Conservation (phyloP, 1,139 yeast species). For the Blastobotrys indianensis region DNA sequence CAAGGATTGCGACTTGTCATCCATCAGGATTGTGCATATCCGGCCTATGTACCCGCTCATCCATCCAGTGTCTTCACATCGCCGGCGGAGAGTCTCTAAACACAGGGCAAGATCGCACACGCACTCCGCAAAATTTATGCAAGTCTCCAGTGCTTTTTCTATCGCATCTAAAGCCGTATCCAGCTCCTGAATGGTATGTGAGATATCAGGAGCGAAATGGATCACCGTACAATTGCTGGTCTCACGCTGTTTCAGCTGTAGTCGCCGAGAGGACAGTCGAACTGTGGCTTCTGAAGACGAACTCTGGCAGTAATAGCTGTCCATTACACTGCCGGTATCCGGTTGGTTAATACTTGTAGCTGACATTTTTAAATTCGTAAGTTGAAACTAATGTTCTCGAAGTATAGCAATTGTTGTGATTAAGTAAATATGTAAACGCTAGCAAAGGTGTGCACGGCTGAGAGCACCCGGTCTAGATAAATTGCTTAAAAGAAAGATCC, state of each 20-base stretch:
- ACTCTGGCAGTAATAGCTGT: background rate
- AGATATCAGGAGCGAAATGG: background rate
- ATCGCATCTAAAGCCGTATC: background rate
- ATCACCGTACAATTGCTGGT: slow-evolving; percentile 2
- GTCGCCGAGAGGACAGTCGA: background rate
- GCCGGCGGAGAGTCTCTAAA: slow-evolving; percentile 2
- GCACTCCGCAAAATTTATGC: slow-evolving; percentile 2
- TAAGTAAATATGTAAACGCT: too few species aligned
- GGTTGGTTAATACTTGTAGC: too few species aligned
- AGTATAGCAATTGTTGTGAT: too few species aligned
- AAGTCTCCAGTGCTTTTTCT: slow-evolving; percentile 1
- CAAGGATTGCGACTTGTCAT: background rate
- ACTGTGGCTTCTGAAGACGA: too few species aligned
- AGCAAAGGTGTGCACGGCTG: too few species aligned
- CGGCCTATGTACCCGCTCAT: slow-evolving; percentile 3
- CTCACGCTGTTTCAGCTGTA: background rate
- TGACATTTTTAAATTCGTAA: too few species aligned
- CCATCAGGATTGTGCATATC: background rate
- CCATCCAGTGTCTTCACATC: slow-evolving; percentile 2
- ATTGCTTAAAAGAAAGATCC: too few species aligned
- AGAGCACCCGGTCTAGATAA: too few species aligned
- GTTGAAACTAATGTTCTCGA: too few species aligned
- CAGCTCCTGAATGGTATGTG: background rate
- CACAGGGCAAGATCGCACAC: background rate
- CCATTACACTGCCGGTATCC: background rate